Evolutionary conservation across 345 rosid species (phyloP).

Genomic region (Populus davidiana): DNA sequence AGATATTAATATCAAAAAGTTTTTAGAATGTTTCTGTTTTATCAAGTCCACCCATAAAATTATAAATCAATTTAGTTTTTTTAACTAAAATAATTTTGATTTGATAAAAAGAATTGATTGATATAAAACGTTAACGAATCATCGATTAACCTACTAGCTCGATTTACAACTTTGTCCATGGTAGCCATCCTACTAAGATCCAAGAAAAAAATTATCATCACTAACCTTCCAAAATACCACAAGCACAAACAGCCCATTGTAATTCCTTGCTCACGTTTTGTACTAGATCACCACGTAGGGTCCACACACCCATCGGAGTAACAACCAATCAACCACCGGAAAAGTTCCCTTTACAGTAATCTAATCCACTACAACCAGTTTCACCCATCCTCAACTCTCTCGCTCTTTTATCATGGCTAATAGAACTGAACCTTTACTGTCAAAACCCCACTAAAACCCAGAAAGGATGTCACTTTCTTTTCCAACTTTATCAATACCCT

Average conservation of each 20-base stretch:
- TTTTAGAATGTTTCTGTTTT: no score
- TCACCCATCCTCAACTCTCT: not conserved
- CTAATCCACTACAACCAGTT: not conserved
- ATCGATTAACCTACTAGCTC: no score
- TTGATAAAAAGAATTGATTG: no score
- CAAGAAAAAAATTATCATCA: no score
- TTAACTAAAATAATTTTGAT: no score
- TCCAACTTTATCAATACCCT: conserved; percentile 21
- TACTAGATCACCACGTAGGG: not conserved
- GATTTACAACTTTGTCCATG: no score
- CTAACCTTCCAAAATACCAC: no score
- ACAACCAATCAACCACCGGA: not conserved
- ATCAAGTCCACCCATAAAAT: no score
- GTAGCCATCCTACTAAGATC: no score
- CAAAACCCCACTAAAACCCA: not conserved
- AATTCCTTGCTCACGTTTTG: not conserved
- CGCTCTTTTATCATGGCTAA: not conserved
- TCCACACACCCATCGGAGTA: not conserved
- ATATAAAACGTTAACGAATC: no score
- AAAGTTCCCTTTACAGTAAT: not conserved
- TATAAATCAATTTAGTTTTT: no score
- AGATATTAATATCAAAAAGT: no score
- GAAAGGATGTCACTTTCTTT: conserved; percentile 27
- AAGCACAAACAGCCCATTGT: not conserved
- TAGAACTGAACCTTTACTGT: not conserved